Conservation (phyloP, 208 protist genomes). For the Crithidia bombi region DNA sequence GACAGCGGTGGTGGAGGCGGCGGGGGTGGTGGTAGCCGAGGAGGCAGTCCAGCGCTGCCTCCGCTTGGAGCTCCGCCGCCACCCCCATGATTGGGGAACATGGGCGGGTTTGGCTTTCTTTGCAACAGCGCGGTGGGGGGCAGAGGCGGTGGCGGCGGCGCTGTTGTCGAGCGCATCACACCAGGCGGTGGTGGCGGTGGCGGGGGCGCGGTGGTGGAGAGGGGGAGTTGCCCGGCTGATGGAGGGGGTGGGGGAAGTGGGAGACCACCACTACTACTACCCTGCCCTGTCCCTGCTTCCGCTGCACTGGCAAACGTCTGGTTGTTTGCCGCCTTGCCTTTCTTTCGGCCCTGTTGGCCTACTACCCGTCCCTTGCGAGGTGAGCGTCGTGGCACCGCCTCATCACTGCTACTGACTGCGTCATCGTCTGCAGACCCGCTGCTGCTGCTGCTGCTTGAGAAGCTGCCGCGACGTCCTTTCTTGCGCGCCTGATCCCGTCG, state of each 20-base stretch:
- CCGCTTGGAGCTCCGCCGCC: background rate
- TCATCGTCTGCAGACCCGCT: background rate
- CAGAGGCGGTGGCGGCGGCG: slow-evolving; percentile 40
- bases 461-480: background rate
- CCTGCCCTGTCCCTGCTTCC: background rate
- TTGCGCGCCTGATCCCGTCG: slow-evolving; percentile 1
- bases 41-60: background rate
- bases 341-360: background rate
- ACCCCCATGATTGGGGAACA: slow-evolving; percentile 7
- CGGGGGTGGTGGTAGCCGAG: slow-evolving; percentile 22
- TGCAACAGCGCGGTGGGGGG: slow-evolving; percentile 16
- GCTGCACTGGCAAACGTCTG: background rate
- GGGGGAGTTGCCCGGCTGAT: background rate
- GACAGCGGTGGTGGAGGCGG: slow-evolving; percentile 15
- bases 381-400: background rate
- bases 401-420: background rate
- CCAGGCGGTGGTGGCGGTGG: slow-evolving; percentile 40
- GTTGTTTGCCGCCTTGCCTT: background rate
- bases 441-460: background rate
- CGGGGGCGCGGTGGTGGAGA: slow-evolving; percentile 7
- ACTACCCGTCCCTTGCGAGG: background rate
- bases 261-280: background rate
- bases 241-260: slow-evolving; percentile 26
- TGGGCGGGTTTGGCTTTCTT: slow-evolving; percentile 13
- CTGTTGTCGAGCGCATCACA: slow-evolving; percentile 29